These are phyloP conservation scores for Schizonepeta tenuifolia DNA, from an alignment of 257 asterid genomes.

Conservation along the genomic window DNA sequence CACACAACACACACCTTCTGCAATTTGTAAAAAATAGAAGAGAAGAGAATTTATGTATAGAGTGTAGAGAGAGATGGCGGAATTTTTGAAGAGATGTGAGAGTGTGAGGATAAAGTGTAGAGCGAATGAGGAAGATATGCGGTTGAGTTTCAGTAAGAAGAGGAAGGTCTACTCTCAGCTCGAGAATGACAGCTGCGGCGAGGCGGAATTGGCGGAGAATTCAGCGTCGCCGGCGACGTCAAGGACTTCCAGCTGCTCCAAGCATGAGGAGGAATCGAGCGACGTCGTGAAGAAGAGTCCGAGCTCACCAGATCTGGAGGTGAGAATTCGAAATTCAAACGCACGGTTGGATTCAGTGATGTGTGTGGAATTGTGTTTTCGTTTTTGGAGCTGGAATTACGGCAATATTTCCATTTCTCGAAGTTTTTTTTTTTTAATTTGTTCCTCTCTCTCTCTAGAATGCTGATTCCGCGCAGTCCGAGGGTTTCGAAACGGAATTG, in stretches of 20 bases:
- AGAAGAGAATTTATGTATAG: neutral
- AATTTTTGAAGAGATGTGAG: constrained; percentile 47
- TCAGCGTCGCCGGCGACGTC: constrained; percentile 52
- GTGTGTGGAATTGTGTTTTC: constrained; percentile 16
- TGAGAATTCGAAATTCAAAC: constrained; percentile 39
- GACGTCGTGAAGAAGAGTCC: constrained; percentile 38
- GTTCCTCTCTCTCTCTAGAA: constrained; percentile 34
- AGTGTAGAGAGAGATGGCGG: constrained; percentile 39
- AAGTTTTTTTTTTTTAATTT: neutral
- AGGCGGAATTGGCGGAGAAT: constrained; percentile 42
- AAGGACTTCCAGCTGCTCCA: constrained; percentile 36
- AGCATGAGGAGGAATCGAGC: constrained; percentile 36
- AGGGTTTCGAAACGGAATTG: constrained; percentile 53
- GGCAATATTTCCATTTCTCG: constrained; percentile 8
- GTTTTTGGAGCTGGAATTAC: constrained; percentile 20
- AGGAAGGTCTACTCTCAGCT: constrained; percentile 48
- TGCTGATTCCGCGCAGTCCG: constrained; percentile 49
- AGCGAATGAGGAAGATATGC: constrained; percentile 46
- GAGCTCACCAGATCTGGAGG: constrained; percentile 79
- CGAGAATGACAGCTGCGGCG: constrained; percentile 30
- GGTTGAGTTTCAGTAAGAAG: constrained; percentile 52
- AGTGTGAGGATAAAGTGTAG: constrained; percentile 29
- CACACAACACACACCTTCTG: neutral
- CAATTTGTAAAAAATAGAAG: neutral
- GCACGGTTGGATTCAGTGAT: constrained; percentile 2